phyloP scores from a whole-genome alignment of 768 basidiomycete species.

The Russula ochroleuca region DNA sequence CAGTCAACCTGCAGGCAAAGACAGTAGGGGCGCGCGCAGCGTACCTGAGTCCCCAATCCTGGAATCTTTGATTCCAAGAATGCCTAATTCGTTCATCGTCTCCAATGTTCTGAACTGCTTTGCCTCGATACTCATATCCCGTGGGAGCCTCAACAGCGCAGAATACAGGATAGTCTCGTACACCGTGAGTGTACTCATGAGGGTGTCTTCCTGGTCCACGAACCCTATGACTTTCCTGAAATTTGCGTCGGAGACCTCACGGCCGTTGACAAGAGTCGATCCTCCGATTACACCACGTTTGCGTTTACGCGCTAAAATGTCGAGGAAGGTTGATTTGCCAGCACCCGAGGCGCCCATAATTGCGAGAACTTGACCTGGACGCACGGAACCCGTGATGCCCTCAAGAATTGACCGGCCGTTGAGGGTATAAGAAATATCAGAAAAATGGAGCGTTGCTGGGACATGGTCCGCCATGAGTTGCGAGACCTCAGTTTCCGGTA shows the following conservation, averaged over 20 bases:
- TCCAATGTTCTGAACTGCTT: slow-evolving; percentile 93
- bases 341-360: slow-evolving; percentile 98
- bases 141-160: slow-evolving; percentile 80
- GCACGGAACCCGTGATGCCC: slow-evolving; percentile 74
- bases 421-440: slow-evolving; percentile 74
- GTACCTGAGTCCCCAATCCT: slow-evolving; percentile 88
- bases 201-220: slow-evolving; percentile 97
- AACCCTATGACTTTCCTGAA: slow-evolving; percentile 89
- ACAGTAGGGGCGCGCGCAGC: slow-evolving; percentile 31
- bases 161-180: slow-evolving; percentile 97
- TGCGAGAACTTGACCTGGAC: slow-evolving; percentile 88
- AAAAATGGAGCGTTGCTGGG: slow-evolving; percentile 91
- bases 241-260: slow-evolving; percentile 63
- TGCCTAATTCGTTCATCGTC: slow-evolving; percentile 94
- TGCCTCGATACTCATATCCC: slow-evolving; percentile 94
- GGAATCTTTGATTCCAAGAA: slow-evolving; percentile 82
- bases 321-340: slow-evolving; percentile 93
- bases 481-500: slow-evolving; percentile 76
- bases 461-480: slow-evolving; percentile 93
- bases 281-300: slow-evolving; percentile 79
- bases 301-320: slow-evolving; percentile 87
- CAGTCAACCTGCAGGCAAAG: neutral
- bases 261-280: slow-evolving; percentile 79
- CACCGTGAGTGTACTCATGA: slow-evolving; percentile 96
- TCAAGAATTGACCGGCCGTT: slow-evolving; percentile 67